Conservation (phyloP, 331 rosid species). For the Quercus lobata region DNA sequence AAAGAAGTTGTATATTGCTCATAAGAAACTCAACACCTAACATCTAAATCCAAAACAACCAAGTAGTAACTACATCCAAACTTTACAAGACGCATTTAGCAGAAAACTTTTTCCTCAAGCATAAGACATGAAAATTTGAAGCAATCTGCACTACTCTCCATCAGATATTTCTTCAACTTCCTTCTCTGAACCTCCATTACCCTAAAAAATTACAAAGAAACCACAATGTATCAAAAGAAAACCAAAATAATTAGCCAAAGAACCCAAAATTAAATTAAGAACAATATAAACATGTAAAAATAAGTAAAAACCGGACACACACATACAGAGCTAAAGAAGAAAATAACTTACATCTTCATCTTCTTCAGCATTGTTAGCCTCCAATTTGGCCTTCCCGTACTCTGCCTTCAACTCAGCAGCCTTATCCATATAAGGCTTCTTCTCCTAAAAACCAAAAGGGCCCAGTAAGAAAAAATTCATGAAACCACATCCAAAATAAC, state of each 20-base stretch:
- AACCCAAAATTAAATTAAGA: background rate
- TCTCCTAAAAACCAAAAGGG: conserved; percentile 44
- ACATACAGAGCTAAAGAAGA: no score
- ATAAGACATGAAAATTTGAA: background rate
- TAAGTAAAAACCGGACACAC: background rate
- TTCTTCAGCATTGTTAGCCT: conserved; percentile 34
- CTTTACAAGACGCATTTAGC: conserved; percentile 11
- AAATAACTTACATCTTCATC: conserved; percentile 33
- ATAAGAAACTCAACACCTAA: background rate
- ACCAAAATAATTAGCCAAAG: background rate
- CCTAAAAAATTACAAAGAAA: conserved; percentile 27
- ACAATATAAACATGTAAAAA: background rate
- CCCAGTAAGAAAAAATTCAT: no score
- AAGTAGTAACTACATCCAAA: background rate
- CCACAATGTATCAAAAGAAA: background rate
- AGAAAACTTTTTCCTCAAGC: no score
- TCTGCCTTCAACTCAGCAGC: conserved; percentile 71
- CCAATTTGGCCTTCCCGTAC: conserved; percentile 47
- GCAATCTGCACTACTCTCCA: conserved; percentile 41
- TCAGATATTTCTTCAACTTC: conserved; percentile 49
- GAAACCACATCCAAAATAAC: background rate
- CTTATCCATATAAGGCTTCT: conserved; percentile 67
- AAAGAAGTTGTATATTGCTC: background rate
- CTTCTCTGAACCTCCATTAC: conserved; percentile 38
- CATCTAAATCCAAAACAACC: background rate